These are phyloP conservation scores for Thymus mandschuricus DNA, from an alignment of 257 asterid species.

Conservation along the genomic window DNA sequence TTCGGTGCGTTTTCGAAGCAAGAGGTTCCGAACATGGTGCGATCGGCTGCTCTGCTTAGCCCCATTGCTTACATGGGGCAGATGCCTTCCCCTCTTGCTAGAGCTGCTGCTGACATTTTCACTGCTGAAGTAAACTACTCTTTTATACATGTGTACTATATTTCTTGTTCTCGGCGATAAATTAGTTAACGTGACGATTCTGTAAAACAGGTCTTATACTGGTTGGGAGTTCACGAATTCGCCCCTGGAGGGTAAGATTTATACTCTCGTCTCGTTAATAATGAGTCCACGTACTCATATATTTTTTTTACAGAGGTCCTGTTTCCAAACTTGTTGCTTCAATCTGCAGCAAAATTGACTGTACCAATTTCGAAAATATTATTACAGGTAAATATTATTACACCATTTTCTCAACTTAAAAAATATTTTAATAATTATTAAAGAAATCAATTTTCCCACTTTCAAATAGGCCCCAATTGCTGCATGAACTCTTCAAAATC, in stretches of 20 bases:
- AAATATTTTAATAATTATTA: not conserved
- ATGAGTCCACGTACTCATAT: too few species aligned
- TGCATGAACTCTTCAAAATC: constrained; percentile 60
- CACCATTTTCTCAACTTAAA: not conserved
- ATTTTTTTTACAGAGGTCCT: constrained; percentile 43
- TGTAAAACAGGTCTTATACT: constrained; percentile 46
- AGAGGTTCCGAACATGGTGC: constrained; percentile 41
- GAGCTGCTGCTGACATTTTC: constrained; percentile 53
- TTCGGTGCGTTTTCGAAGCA: constrained; percentile 63
- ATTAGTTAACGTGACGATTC: not conserved
- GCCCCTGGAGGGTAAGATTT: constrained; percentile 56
- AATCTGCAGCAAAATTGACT: constrained; percentile 57
- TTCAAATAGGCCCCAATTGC: constrained; percentile 63
- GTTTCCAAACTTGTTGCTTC: constrained; percentile 57
- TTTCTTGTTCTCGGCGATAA: not conserved
- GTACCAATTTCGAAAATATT: constrained; percentile 50
- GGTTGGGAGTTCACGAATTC: constrained; percentile 68
- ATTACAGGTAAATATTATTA: constrained; percentile 50
- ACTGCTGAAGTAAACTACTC: constrained; percentile 55
- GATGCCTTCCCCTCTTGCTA: constrained; percentile 59
- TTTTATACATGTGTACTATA: not conserved
- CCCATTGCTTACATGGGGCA: constrained; percentile 76
- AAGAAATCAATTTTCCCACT: not conserved
- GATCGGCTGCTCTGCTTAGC: constrained; percentile 73
- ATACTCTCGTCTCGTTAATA: too few species aligned